These are phyloP conservation scores for Debaryomyces nepalensis DNA, from an alignment of 1,139 yeast genomes.

Conservation along the genomic window DNA sequence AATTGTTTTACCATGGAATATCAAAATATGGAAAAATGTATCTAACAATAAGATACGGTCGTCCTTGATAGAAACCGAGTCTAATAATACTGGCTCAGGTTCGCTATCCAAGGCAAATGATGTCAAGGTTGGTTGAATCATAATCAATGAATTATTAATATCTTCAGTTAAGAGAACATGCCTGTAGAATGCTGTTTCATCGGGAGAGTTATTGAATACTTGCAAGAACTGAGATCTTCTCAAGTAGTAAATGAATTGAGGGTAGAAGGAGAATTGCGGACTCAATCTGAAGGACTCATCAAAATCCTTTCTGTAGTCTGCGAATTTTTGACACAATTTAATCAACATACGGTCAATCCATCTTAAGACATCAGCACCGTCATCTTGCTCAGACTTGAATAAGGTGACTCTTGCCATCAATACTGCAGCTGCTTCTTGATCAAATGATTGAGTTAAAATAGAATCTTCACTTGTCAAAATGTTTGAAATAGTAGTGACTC, in stretches of 20 bases:
- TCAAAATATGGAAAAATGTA: slow-evolving; percentile 82
- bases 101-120: slow-evolving; percentile 75
- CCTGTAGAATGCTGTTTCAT: slow-evolving; percentile 96
- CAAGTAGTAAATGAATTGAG: slow-evolving; percentile 94
- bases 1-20: slow-evolving; percentile 92
- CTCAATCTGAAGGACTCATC: slow-evolving; percentile 53
- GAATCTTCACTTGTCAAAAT: slow-evolving; percentile 57
- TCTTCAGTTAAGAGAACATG: slow-evolving; percentile 92
- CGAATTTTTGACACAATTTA: slow-evolving; percentile 55
- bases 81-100: slow-evolving; percentile 67
- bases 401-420: slow-evolving; percentile 93
- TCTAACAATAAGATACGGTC: slow-evolving; percentile 76
- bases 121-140: slow-evolving; percentile 81
- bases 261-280: slow-evolving; percentile 62
- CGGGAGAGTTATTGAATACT: slow-evolving; percentile 97
- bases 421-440: slow-evolving; percentile 98
- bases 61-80: slow-evolving; percentile 77
- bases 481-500: slow-evolving; percentile 88
- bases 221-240: slow-evolving; percentile 96
- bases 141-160: slow-evolving; percentile 63
- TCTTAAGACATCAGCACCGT: slow-evolving; percentile 56
- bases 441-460: slow-evolving; percentile 71
- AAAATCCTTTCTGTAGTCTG: slow-evolving; percentile 54
- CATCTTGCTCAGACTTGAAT: slow-evolving; percentile 78
- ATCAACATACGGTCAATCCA: slow-evolving; percentile 58